Base-by-base conservation (phyloP, 1,139 yeast species). In the Suhomyces kunorum region DNA sequence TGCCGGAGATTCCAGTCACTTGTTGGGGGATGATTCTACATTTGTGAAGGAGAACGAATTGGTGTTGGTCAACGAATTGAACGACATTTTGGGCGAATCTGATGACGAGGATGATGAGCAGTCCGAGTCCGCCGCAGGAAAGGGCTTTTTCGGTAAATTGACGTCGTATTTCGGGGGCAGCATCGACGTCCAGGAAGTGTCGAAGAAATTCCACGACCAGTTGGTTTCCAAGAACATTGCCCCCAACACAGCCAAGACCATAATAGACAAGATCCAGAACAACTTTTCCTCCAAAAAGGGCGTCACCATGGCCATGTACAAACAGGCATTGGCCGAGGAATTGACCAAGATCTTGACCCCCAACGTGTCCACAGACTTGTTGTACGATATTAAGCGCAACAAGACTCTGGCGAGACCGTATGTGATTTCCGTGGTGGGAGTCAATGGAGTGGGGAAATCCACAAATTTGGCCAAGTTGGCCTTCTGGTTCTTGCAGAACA, bases 401-500 rank as follows among this genome's bases (percentile, higher is more conserved):
- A 58, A 58, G n/a, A 58, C 62, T 11, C 53, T 59, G n/a, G 55
- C 60, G 2, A 64, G 76, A 25, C 98, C 98, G 1, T 92, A 88
- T 53, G 97, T 92, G 12, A 88, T 92, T 43, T 89, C 98, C 0
- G 94, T 92, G 14, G 98, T 92, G 23, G 98, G 98, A 24, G 98
- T 92, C 18, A 92, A 92, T 59, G 98, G 98, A 32, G 98, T 92
- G 25, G 98, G 98, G 19, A 92, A 94, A 62, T 90, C 97, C 0
- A 94, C 98, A 3, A 94, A 89, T 56, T 71, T 92, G 46, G 95
- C 98, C 28, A 92, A 90, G 63, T 69, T 92, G 42, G 98, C 96
- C 1, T 94, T 87, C 59, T 92, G 98, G 98, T 73, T 92, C 39
- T 66, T 92, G 43, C 97, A 90, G 59, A 92, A 92, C 61, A 82